Base-by-base conservation (phyloP, 106 monocot genomes). In the Hemerocallis citrina region DNA sequence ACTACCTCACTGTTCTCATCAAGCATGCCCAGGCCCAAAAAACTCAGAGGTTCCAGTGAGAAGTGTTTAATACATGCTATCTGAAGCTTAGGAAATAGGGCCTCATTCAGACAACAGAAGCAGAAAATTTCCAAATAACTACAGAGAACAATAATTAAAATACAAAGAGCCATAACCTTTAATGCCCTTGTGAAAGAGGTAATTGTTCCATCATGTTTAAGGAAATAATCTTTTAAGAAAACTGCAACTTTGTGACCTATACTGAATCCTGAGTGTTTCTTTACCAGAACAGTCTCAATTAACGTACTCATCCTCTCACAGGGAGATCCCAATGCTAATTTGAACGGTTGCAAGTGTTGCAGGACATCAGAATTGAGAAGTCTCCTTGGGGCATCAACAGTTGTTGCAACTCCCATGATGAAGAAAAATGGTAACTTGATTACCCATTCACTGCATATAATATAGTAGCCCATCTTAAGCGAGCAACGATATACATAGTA, bases 361-460 rank as follows among this genome's bases (percentile, higher is more conserved):
- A 90, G 45, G 34, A 79, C 66, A 77, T 74, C 69, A 45, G 90
- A 81, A 2, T 70, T 47, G 23, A 95, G 78, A 61, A 87, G 52
- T 57, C 62, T 91, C 54, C 55, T 84, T 43, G 72, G 55, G 16
- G 81, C 63, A 58, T 91, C 84, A 63, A 78, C 34, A 34, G 74
- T 77, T 30, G 96, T 96, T 51, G 90, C 76, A 28, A 96, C 72
- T 25, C 90, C 90, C 71, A 91, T 68, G 37, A 87, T 61, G 47
- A 96, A 72, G 64, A 90, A 78, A 30, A 91, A 58, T n/a, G 96
- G 96, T 74, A 96, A 74, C 67, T 91, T 96, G 40, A 76, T 77
- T n/a, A 81, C 75, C 96, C 90, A 91, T 54, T 96, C 95, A 67
- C 96, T 96, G 64, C 30, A 81, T 49, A 72, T n/a, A n/a, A n/a